Percentiles rank a stretch among this genome's conserved stretches.
Evolutionary conservation across 345 rosid species (phyloP).

Genomic region (Crucihimalaya himalaica): DNA sequence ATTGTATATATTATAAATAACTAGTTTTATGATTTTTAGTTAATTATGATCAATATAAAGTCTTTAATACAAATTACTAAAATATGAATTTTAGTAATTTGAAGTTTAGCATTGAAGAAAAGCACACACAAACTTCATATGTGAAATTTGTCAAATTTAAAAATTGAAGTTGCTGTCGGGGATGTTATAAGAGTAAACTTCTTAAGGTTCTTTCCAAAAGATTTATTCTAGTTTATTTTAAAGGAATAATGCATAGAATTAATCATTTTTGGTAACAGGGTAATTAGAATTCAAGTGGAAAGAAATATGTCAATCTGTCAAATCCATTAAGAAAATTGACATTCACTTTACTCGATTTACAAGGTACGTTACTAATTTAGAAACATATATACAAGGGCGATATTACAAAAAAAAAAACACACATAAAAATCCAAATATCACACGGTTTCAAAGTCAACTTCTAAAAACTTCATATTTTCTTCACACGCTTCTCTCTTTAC

Average conservation of each 20-base stretch:
- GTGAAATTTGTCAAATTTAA: too few relatives aligned
- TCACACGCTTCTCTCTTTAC: constrained; percentile 33
- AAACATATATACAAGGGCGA: neutral
- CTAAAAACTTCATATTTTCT: constrained; percentile 12
- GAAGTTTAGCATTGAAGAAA: too few relatives aligned
- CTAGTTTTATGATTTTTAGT: too few relatives aligned
- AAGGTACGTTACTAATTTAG: neutral
- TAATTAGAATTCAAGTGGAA: constrained; percentile 16
- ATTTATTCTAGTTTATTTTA: neutral
- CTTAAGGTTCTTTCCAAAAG: neutral
- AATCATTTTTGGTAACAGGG: neutral
- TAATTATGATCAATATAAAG: too few relatives aligned
- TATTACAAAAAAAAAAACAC: constrained; percentile 5
- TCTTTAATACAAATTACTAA: too few relatives aligned
- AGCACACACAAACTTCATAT: too few relatives aligned
- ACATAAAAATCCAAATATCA: constrained; percentile 20
- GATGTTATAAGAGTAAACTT: neutral
- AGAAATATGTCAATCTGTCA: constrained; percentile 6
- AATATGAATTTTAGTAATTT: too few relatives aligned
- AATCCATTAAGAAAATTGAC: neutral
- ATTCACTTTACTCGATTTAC: constrained; percentile 18
- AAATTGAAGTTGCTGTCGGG: too few relatives aligned
- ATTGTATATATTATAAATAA: too few relatives aligned
- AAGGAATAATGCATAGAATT: neutral
- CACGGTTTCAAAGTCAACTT: constrained; percentile 35